Evolutionary conservation across 331 rosid genomes (phyloP).

Genomic region (Quercus tomentella): DNA sequence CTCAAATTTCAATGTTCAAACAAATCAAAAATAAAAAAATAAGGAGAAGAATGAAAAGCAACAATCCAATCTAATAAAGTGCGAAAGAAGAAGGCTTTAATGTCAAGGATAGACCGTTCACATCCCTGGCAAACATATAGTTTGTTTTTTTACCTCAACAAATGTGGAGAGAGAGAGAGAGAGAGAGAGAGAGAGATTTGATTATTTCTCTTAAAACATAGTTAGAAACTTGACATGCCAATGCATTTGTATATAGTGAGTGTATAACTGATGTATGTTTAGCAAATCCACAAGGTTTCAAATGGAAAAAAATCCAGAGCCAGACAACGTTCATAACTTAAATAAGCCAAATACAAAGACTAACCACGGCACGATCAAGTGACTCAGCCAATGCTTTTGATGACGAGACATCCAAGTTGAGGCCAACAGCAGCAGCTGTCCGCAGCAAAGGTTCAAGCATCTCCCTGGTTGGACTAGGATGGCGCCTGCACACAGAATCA

Average conservation of each 20-base stretch:
- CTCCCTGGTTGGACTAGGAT: constrained; percentile 86
- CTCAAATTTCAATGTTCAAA: no score
- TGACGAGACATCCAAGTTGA: constrained; percentile 81
- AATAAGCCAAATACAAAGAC: constrained; percentile 6
- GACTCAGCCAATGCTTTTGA: constrained; percentile 97
- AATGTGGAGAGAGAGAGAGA: background rate
- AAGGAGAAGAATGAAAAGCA: no score
- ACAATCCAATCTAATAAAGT: no score
- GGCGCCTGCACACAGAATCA: constrained; percentile 64
- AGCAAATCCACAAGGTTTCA: background rate
- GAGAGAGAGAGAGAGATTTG: background rate
- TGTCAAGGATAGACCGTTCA: no score
- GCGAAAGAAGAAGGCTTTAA: no score
- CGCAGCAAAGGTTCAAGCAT: constrained; percentile 94
- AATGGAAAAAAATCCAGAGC: constrained; percentile 12
- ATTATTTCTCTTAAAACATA: background rate
- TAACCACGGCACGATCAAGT: constrained; percentile 93
- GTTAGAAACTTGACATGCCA: background rate
- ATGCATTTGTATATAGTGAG: background rate
- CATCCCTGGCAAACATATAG: no score
- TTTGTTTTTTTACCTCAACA: background rate
- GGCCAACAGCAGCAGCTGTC: constrained; percentile 87
- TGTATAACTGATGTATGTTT: background rate
- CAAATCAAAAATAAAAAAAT: no score
- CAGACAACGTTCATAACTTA: background rate